Evolutionary conservation across 805 yeast genomes (phyloP).

Genomic region (Starmera caribaea): DNA sequence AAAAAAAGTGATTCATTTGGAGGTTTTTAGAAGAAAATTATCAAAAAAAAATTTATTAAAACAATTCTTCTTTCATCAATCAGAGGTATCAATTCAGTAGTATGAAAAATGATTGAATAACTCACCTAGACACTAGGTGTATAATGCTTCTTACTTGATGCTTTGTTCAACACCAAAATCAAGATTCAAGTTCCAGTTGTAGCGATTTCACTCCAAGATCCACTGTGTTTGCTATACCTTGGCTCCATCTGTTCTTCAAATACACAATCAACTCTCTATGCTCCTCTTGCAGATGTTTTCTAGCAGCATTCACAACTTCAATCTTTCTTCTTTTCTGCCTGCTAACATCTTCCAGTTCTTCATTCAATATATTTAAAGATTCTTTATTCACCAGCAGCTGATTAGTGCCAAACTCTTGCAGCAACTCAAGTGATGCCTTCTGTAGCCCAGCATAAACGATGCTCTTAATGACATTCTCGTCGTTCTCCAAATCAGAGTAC

Average conservation of each 20-base stretch:
- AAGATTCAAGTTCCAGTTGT: not conserved
- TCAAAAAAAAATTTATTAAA: too few relatives aligned
- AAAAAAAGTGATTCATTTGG: too few relatives aligned
- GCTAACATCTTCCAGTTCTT: conserved; percentile 19
- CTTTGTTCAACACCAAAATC: too few relatives aligned
- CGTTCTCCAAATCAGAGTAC: conserved; percentile 20
- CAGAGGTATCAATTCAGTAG: too few relatives aligned
- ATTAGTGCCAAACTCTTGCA: conserved; percentile 24
- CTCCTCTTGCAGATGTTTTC: conserved; percentile 35
- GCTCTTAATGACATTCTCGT: conserved; percentile 15
- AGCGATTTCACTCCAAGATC: conserved; percentile 28
- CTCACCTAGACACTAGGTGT: too few relatives aligned
- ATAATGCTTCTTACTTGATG: too few relatives aligned
- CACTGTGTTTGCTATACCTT: conserved; percentile 19
- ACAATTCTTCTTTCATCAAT: too few relatives aligned
- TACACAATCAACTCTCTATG: conserved; percentile 35
- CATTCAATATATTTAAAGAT: conserved; percentile 20
- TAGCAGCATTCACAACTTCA: conserved; percentile 30
- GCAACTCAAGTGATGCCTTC: conserved; percentile 27
- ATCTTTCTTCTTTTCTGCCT: conserved; percentile 30
- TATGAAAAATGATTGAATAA: too few relatives aligned
- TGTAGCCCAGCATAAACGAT: conserved; percentile 22
- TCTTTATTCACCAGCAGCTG: conserved; percentile 30
- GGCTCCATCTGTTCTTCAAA: conserved; percentile 40
- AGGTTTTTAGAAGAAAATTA: too few relatives aligned